A percentile compares a stretch with the other conserved stretches of the same genome.
phyloP scores from a whole-genome alignment of 139 green algal species.

The Ulvella scutata region DNA sequence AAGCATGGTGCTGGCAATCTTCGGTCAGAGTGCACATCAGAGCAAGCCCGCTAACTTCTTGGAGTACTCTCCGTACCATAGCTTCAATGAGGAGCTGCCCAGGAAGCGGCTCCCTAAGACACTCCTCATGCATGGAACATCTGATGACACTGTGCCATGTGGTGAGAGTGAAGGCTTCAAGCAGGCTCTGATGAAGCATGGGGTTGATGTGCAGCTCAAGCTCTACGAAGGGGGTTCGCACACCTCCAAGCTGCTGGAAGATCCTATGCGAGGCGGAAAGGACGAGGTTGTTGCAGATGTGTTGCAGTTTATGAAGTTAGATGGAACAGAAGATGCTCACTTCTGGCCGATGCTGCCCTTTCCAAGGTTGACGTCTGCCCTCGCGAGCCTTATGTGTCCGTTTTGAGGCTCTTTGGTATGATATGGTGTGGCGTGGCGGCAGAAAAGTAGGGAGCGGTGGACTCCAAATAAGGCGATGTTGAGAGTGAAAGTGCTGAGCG shows the following conservation, averaged over 20 bases:
- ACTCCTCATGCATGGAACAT: conserved; percentile 66
- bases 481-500: too few species aligned
- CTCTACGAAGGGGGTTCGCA: conserved; percentile 37
- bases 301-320: conserved; percentile 18
- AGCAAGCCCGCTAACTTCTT: background rate
- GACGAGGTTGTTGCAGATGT: conserved; percentile 34
- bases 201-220: conserved; percentile 1
- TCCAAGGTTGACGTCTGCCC: conserved; percentile 16
- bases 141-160: conserved; percentile 57
- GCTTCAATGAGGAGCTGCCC: background rate
- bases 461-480: too few species aligned
- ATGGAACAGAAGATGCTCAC: background rate
- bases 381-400: conserved; percentile 27
- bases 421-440: too few species aligned
- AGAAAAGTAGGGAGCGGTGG: too few species aligned
- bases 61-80: background rate
- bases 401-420: conserved; percentile 14
- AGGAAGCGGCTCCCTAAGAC: conserved; percentile 26
- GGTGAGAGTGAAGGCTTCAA: conserved; percentile 18
- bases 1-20: conserved; percentile 14
- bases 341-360: conserved; percentile 17
- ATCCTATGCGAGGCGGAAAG: conserved; percentile 30
- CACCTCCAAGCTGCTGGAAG: conserved; percentile 34
- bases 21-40: background rate
- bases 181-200: conserved; percentile 13